Base-by-base conservation (phyloP, 2,329 filamentous ascomycete genomes). In the Geosmithia morbida region DNA sequence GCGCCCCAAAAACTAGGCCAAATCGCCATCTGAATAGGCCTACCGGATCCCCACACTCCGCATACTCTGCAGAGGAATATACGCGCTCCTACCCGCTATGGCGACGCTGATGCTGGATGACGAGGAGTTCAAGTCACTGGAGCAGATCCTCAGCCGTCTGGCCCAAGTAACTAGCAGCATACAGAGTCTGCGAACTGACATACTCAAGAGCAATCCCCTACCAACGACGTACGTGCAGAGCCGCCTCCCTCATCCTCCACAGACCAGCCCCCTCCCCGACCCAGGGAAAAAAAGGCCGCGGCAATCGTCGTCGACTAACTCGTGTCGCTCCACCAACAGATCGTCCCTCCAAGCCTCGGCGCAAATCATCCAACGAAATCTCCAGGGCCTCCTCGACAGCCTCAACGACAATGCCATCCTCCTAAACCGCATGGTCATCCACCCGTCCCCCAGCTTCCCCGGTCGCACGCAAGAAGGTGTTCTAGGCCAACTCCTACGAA, bases 391-490 rank as follows among this genome's bases (percentile, higher is more conserved):
- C 50, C 76, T 81, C 49, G 72, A 80, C 40, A 74, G 80, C 55
- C 69, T 87, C 44, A 71, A 71, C 52, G 74, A 81, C 47, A 76
- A 89, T 56, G 67, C 75, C 41, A 74, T 81, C 41, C 73, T 87
- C 43, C 79, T 94, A 51, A 73, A 72, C 48, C 77, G 79, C 48
- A 72, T 87, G 46, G 82, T 85, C 52, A 76, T 85, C 19, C 87
- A 85, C 58, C 87, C 87, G 0, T 79, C 81, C 13, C 84, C 86
- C 2, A 80, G 81, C 60, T 92, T 77, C 63, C 87, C 79, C 4
- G 83, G 78, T 39, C 81, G 75, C 54, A 81, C 74, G 5, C 79
- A 86, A 50, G 78, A 84, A 60, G 66, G 62, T 45, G 70, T 86
- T 3, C 71, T 90, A 1, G 71, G 76, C 22, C 77, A 83, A 55